Percentiles rank a stretch among this genome's conserved stretches.
Conservation (phyloP, 495 filamentous ascomycete species). For the Podospora tetraspora region DNA sequence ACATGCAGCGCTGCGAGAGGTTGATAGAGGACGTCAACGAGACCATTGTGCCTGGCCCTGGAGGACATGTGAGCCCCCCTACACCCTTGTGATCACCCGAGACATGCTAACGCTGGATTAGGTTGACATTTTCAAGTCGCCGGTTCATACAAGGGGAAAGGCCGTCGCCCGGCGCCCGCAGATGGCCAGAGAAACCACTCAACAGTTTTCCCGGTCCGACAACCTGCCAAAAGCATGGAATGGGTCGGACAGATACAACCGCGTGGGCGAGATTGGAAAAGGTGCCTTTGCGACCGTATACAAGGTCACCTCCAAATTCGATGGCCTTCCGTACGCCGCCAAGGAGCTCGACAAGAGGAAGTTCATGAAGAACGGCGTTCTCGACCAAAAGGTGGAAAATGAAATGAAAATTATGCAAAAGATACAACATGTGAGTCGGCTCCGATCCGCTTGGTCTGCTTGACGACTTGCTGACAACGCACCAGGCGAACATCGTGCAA, state of each 20-base stretch:
- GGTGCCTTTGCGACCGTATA: conserved; percentile 93
- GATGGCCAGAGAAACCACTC: conserved; percentile 1
- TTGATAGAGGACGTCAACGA: conserved; percentile 27
- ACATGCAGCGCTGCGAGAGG: conserved; percentile 33
- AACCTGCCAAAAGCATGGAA: conserved; percentile 58
- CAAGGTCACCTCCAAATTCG: conserved; percentile 70
- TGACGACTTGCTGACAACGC: conserved; percentile 1
- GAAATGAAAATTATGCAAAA: conserved; percentile 91
- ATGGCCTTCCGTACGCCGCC: conserved; percentile 75
- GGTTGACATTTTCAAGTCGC: conserved; percentile 31
- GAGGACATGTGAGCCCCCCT: conserved; percentile 36
- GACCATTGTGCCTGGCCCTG: conserved; percentile 45
- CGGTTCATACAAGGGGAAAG: conserved; percentile 6
- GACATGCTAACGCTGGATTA: conserved; percentile 11
- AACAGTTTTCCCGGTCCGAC: conserved; percentile 9
- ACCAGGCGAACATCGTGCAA: conserved; percentile 82
- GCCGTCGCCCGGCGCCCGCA: conserved; percentile 6
- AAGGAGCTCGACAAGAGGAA: conserved; percentile 87
- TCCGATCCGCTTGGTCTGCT: background rate
- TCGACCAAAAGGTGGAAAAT: conserved; percentile 83
- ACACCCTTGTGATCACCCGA: background rate
- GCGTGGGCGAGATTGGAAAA: conserved; percentile 73
- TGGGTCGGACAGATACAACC: conserved; percentile 77
- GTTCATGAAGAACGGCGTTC: conserved; percentile 80
- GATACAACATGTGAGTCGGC: conserved; percentile 66